These are phyloP conservation scores for Malus sieversii DNA, from an alignment of 306 rosid species.

Conservation along the genomic window DNA sequence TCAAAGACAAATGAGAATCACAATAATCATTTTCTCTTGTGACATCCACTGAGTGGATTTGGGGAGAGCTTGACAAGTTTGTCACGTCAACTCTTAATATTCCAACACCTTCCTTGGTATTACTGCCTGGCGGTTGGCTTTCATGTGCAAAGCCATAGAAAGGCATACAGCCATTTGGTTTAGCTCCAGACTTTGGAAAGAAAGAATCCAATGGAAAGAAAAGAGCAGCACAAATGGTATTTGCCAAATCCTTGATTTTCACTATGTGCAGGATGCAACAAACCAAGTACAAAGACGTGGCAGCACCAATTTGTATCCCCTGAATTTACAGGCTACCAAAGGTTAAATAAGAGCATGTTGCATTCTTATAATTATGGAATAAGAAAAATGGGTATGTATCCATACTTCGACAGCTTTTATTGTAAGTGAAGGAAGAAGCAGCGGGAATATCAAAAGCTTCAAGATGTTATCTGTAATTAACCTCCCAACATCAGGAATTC, in stretches of 20 bases:
- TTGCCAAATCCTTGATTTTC: slow-evolving; percentile 88
- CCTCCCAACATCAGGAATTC: slow-evolving; percentile 84
- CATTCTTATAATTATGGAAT: slow-evolving; percentile 7
- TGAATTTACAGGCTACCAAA: slow-evolving; percentile 43
- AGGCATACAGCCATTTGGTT: slow-evolving; percentile 44
- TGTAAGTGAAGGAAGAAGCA: slow-evolving; percentile 79
- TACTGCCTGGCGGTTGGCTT: slow-evolving; percentile 29
- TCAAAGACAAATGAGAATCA: slow-evolving; percentile 47
- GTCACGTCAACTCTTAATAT: slow-evolving; percentile 25
- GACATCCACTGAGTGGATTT: slow-evolving; percentile 29
- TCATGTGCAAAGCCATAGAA: slow-evolving; percentile 30
- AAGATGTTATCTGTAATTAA: slow-evolving; percentile 67
- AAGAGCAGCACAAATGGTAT: slow-evolving; percentile 76
- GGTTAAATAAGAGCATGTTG: slow-evolving; percentile 28
- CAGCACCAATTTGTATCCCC: slow-evolving; percentile 62
- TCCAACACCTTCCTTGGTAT: slow-evolving; percentile 21
- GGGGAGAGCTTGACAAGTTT: slow-evolving; percentile 36
- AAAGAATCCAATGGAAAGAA: slow-evolving; percentile 63
- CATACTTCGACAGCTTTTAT: slow-evolving; percentile 48
- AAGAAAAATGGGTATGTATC: slow-evolving; percentile 18
- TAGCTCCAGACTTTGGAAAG: slow-evolving; percentile 31
- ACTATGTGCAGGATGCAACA: slow-evolving; percentile 84
- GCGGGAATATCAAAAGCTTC: slow-evolving; percentile 73
- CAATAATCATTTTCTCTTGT: slow-evolving; percentile 25
- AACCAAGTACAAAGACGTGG: slow-evolving; percentile 74